Evolutionary conservation across 1,284 basidiomycete species (phyloP), one percentile per base, ranked within the genome.

Genomic region (Ganoderma boninense): DNA sequence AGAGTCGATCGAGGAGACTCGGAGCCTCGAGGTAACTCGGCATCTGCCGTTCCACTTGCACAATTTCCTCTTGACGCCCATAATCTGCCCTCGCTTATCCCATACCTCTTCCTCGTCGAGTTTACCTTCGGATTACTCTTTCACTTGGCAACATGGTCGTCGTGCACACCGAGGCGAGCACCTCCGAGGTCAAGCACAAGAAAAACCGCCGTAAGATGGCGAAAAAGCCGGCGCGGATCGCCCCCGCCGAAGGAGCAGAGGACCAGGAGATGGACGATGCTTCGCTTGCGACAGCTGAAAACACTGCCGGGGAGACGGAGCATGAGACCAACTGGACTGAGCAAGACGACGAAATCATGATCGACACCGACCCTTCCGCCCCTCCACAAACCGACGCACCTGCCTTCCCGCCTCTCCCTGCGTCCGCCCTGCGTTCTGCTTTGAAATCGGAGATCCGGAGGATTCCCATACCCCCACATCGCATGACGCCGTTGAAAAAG

Each of bases 401-500:
- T n/a, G 82, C 85, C 20, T 95, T 95, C 78, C 85, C 88, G 43
- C 86, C 92, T 11, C 84, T 94, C 16, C 84, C 89, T 26, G 86
- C 90, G 7, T 84, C 87, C 64, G 87, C 87, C 2, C 86, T 87
- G 67, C 86, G 86, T 68, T 79, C 86, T 4, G 80, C 85, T 20
- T 83, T 90, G 70, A 95, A 93, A 81, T 91, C 93, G 23, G 96
- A 97, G 82, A 92, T 88, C 62, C 86, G 96, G 78, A 86, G 94
- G 66, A 90, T 99, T 76, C 87, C 95, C 29, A 95, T 99, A 80
- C 98, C 97, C 4, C 96, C 96, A 10, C 98, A 99, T 82, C 91
- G 97, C 64, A 97, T 99, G 95, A 97, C 96, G 18, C 98, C 98
- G 6, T 83, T 99, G 69, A 98, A 98, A 84, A 95, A 95, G 79